Percentiles rank a stretch among this genome's conserved stretches.
These are phyloP conservation scores for Trypanosoma platydactyli DNA, from an alignment of 208 protist species.

Conservation along the genomic window DNA sequence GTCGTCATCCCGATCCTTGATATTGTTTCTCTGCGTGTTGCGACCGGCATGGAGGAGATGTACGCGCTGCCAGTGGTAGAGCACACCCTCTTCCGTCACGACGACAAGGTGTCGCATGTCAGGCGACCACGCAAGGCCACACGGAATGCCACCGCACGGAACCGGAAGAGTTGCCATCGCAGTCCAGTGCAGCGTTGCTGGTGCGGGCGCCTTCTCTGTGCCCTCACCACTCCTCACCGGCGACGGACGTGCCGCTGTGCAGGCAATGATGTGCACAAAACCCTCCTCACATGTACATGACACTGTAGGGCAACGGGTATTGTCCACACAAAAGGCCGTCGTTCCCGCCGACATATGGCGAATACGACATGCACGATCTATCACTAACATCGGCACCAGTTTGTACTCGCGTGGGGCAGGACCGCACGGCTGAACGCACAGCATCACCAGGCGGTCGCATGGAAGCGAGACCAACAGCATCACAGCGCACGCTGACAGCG, in stretches of 20 bases:
- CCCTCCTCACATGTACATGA: slow-evolving; percentile 59
- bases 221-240: slow-evolving; percentile 4
- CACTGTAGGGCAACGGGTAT: slow-evolving; percentile 38
- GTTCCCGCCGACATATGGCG: slow-evolving; percentile 46
- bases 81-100: slow-evolving; percentile 47
- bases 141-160: slow-evolving; percentile 56
- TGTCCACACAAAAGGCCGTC: slow-evolving; percentile 46
- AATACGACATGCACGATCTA: slow-evolving; percentile 41
- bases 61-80: slow-evolving; percentile 65
- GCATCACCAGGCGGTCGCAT: slow-evolving; percentile 16
- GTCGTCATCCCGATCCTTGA: slow-evolving; percentile 1
- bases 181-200: slow-evolving; percentile 3
- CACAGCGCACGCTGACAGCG: slow-evolving; percentile 15
- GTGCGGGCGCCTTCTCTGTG: not conserved
- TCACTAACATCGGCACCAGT: slow-evolving; percentile 42
- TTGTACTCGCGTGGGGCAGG: slow-evolving; percentile 22
- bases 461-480: slow-evolving; percentile 32
- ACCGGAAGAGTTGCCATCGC: slow-evolving; percentile 47
- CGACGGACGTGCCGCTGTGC: slow-evolving; percentile 10
- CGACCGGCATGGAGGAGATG: slow-evolving; percentile 27
- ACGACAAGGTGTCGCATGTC: slow-evolving; percentile 53
- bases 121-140: slow-evolving; percentile 53
- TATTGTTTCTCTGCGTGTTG: not conserved
- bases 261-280: slow-evolving; percentile 47
- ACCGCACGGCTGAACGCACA: slow-evolving; percentile 17